Evolutionary conservation across 768 basidiomycete species (phyloP).

Genomic region (Mycena venus): DNA sequence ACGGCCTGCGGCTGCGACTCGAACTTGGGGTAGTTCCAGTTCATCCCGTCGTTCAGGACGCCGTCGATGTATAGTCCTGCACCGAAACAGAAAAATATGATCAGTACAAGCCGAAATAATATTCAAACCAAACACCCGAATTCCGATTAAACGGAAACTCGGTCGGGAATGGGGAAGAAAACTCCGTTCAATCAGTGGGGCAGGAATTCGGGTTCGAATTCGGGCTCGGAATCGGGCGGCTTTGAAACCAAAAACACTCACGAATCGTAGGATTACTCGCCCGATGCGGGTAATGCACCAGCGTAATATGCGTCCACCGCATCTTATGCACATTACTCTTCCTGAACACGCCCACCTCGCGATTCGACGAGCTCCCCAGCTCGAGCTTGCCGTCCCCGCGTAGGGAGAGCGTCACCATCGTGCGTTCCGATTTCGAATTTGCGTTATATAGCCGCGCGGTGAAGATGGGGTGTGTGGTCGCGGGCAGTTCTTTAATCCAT

Average conservation of each 20-base stretch:
- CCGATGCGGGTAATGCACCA: constrained; percentile 76
- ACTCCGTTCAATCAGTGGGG: too few relatives aligned
- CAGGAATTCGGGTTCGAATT: too few relatives aligned
- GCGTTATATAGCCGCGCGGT: too few relatives aligned
- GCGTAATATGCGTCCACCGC: constrained; percentile 80
- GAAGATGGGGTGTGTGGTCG: constrained; percentile 53
- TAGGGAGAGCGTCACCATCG: constrained; percentile 61
- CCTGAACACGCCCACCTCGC: constrained; percentile 57
- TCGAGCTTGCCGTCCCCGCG: constrained; percentile 71
- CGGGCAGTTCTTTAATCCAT: constrained; percentile 59
- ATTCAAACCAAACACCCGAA: too few relatives aligned
- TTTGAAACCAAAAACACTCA: constrained; percentile 55
- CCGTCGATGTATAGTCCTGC: constrained; percentile 85
- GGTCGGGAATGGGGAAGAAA: too few relatives aligned
- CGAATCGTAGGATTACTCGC: constrained; percentile 71
- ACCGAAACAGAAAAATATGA: too few relatives aligned
- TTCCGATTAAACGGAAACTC: too few relatives aligned
- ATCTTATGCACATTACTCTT: constrained; percentile 62
- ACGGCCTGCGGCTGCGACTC: constrained; percentile 52
- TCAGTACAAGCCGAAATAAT: too few relatives aligned
- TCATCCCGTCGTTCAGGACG: constrained; percentile 70
- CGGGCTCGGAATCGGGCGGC: too few relatives aligned
- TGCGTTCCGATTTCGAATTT: constrained; percentile 20
- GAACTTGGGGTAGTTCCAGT: constrained; percentile 73
- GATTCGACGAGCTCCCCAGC: constrained; percentile 55